A percentile compares a stretch with the other conserved stretches of the same genome.
phyloP scores from a whole-genome alignment of 192 early-diverging fungal species.

The Linderina pennispora region DNA sequence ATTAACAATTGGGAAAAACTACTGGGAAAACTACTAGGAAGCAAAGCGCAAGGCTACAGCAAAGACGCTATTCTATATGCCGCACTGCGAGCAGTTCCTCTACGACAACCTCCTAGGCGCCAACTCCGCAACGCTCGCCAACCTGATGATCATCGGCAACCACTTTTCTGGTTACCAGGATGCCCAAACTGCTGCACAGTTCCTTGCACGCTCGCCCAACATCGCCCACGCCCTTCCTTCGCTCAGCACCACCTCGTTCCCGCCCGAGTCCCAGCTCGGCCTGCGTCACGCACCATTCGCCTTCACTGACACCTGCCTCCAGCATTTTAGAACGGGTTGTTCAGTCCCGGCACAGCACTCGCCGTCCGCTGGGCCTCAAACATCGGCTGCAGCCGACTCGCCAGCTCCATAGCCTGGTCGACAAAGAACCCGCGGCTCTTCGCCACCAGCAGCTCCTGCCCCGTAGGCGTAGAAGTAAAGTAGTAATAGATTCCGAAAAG shows the following conservation, averaged over 20 bases:
- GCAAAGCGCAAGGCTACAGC: slow-evolving; percentile 9
- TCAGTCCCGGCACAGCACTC: no score
- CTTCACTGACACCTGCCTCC: slow-evolving; percentile 34
- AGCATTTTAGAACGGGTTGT: no score
- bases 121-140: slow-evolving; percentile 15
- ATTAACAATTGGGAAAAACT: no score
- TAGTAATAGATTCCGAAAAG: slow-evolving; percentile 27
- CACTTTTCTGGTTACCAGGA: slow-evolving; percentile 23
- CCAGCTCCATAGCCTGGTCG: slow-evolving; percentile 18
- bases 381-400: slow-evolving; percentile 9
- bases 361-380: slow-evolving; percentile 1
- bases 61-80: slow-evolving; percentile 42
- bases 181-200: slow-evolving; percentile 6
- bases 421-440: slow-evolving; percentile 13
- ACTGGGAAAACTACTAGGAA: no score
- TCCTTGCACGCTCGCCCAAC: slow-evolving; percentile 12
- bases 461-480: slow-evolving; percentile 11
- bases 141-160: slow-evolving; percentile 28
- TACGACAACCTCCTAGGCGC: slow-evolving; percentile 34
- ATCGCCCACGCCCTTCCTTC: slow-evolving; percentile 6
- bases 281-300: slow-evolving; percentile 32
- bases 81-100: slow-evolving; percentile 43
- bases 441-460: slow-evolving; percentile 2
- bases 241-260: slow-evolving; percentile 7
- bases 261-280: slow-evolving; percentile 15